Conservation (phyloP, 331 rosid species). For the Prunus yedoensis region DNA sequence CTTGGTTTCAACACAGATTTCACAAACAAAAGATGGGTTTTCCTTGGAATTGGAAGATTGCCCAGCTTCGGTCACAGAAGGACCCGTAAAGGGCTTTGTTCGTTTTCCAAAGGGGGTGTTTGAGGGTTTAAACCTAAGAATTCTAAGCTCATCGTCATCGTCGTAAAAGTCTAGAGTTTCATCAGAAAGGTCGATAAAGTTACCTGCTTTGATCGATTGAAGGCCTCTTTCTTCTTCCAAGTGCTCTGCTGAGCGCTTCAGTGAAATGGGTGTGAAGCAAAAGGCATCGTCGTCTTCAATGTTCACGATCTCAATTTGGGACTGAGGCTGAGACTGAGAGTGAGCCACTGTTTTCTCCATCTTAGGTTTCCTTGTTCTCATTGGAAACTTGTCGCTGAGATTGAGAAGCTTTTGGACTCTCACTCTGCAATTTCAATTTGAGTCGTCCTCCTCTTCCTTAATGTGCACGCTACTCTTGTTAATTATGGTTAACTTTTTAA, state of each 20-base stretch:
- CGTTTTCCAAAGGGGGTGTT: slow-evolving; percentile 24
- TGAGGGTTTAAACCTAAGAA: slow-evolving; percentile 37
- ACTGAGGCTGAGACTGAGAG: background rate
- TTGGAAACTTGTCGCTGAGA: background rate
- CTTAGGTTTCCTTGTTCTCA: background rate
- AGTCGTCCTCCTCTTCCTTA: background rate
- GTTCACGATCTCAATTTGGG: slow-evolving; percentile 19
- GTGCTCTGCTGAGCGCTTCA: slow-evolving; percentile 25
- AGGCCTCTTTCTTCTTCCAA: slow-evolving; percentile 11
- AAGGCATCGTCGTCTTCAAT: slow-evolving; percentile 14
- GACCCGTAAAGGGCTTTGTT: background rate
- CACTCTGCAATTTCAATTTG: background rate
- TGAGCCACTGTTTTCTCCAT: slow-evolving; percentile 3
- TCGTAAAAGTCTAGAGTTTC: slow-evolving; percentile 14
- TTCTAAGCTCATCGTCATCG: slow-evolving; percentile 35
- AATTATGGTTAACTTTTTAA: no score
- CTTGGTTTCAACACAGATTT: slow-evolving; percentile 53
- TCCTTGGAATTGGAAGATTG: slow-evolving; percentile 32
- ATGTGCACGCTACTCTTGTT: background rate
- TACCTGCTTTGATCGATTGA: slow-evolving; percentile 3
- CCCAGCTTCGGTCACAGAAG: slow-evolving; percentile 25
- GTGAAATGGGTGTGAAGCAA: slow-evolving; percentile 7
- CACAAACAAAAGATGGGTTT: slow-evolving; percentile 37
- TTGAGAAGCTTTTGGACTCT: background rate
- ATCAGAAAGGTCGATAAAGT: slow-evolving; percentile 41